Percentiles rank a stretch among this genome's conserved stretches.
These are phyloP conservation scores for Trichosanthes truncata DNA, from an alignment of 306 rosid genomes.

Conservation along the genomic window DNA sequence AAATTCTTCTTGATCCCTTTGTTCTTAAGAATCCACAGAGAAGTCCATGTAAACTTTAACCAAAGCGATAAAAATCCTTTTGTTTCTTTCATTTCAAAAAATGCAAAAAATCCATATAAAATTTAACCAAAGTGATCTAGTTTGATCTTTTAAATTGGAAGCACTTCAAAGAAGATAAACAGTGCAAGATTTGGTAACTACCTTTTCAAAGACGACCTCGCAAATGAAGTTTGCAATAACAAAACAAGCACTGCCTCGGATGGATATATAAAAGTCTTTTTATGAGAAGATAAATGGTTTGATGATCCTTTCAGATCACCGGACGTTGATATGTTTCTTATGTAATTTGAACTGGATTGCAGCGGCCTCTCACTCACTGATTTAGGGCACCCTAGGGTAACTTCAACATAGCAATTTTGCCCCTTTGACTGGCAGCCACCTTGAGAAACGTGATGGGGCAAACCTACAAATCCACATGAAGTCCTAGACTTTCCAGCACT, in stretches of 20 bases:
- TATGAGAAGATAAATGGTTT: constrained; percentile 39
- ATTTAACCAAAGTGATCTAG: background rate
- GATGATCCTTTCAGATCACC: constrained; percentile 59
- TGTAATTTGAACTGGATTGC: constrained; percentile 35
- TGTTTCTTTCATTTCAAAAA: background rate
- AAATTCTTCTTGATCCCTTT: background rate
- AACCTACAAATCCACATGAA: constrained; percentile 67
- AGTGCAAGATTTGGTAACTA: constrained; percentile 11
- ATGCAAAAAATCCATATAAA: background rate
- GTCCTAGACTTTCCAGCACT: constrained; percentile 67
- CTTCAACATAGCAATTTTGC: constrained; percentile 84
- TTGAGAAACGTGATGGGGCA: constrained; percentile 68
- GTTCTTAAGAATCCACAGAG: background rate
- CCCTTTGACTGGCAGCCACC: constrained; percentile 77
- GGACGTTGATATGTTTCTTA: constrained; percentile 37
- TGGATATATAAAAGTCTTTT: constrained; percentile 76
- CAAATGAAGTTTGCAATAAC: constrained; percentile 60
- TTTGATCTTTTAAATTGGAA: background rate
- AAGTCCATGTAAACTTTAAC: background rate
- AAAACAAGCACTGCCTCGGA: constrained; percentile 91
- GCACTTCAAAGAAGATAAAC: background rate
- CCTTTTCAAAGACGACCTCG: constrained; percentile 85
- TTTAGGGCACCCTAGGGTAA: constrained; percentile 71
- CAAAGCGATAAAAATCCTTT: background rate
- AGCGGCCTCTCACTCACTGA: constrained; percentile 40